phyloP scores from a whole-genome alignment of 441 rosid species.

The Flueggea neowawraea region DNA sequence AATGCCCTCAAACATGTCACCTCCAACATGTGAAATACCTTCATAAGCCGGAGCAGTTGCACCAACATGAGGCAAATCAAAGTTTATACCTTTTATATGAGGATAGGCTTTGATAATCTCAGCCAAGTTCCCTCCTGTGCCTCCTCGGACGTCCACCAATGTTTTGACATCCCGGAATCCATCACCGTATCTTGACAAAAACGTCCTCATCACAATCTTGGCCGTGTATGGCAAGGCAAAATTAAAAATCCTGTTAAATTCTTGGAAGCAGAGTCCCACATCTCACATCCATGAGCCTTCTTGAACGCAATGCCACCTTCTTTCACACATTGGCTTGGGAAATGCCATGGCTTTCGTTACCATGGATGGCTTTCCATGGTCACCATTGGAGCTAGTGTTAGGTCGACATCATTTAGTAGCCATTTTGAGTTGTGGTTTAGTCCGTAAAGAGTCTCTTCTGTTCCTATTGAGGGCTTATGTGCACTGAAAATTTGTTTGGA shows the following conservation, averaged over 20 bases:
- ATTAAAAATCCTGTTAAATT: constrained; percentile 7
- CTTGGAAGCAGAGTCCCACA: neutral
- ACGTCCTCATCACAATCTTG: constrained; percentile 1
- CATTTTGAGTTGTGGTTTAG: neutral
- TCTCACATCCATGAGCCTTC: constrained; percentile 2
- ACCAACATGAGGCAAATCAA: constrained; percentile 1
- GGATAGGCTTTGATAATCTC: neutral
- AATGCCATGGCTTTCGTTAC: neutral
- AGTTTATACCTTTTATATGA: neutral
- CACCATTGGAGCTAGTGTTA: neutral
- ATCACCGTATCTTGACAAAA: neutral
- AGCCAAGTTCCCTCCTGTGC: neutral
- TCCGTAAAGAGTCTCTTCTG: neutral
- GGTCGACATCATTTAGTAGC: neutral
- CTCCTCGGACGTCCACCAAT: constrained; percentile 1
- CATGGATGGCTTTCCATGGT: neutral
- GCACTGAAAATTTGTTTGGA: neutral
- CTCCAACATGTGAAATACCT: neutral
- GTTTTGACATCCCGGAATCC: neutral
- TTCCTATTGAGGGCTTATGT: neutral
- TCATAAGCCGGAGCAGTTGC: neutral
- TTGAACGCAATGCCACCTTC: constrained; percentile 8
- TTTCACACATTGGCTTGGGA: neutral
- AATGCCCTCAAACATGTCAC: neutral
- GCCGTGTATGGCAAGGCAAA: neutral